phyloP scores from a whole-genome alignment of 192 early-diverging fungal species.

The Coemansia sp. region DNA sequence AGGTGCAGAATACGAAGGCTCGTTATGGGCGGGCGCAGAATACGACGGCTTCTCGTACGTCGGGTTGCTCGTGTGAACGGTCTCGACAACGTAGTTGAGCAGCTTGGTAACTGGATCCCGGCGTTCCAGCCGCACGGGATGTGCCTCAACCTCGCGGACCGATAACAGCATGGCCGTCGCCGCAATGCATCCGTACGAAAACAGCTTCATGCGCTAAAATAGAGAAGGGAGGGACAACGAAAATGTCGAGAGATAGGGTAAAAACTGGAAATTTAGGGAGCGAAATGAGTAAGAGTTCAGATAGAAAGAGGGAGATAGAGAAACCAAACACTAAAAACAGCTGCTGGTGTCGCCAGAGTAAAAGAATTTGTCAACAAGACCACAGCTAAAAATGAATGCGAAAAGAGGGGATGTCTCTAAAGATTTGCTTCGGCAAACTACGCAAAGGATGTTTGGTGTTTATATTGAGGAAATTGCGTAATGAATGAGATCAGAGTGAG shows the following conservation, averaged over 20 bases:
- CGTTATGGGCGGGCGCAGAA: background rate
- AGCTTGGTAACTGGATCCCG: conserved; percentile 35
- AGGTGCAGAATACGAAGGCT: no score
- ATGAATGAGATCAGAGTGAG: conserved; percentile 7
- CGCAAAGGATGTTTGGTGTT: conserved; percentile 1
- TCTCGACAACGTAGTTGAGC: conserved; percentile 34
- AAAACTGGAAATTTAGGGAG: background rate
- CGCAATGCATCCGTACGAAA: conserved; percentile 25
- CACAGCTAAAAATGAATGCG: no score
- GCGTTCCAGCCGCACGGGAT: conserved; percentile 45
- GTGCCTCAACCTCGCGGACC: conserved; percentile 15
- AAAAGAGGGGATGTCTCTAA: no score
- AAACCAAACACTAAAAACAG: no score
- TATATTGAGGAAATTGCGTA: conserved; percentile 15
- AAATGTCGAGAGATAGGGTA: background rate
- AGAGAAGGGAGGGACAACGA: background rate
- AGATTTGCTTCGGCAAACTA: no score
- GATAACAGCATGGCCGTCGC: conserved; percentile 16
- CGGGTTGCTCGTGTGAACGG: background rate
- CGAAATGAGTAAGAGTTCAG: background rate
- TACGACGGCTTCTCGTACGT: background rate
- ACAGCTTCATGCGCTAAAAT: conserved; percentile 33
- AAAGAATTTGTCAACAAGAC: no score
- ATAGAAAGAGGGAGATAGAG: background rate
- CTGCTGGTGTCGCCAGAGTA: no score